Evolutionary conservation across 768 basidiomycete species (phyloP).

Genomic region (Leccinum aurantiacum): DNA sequence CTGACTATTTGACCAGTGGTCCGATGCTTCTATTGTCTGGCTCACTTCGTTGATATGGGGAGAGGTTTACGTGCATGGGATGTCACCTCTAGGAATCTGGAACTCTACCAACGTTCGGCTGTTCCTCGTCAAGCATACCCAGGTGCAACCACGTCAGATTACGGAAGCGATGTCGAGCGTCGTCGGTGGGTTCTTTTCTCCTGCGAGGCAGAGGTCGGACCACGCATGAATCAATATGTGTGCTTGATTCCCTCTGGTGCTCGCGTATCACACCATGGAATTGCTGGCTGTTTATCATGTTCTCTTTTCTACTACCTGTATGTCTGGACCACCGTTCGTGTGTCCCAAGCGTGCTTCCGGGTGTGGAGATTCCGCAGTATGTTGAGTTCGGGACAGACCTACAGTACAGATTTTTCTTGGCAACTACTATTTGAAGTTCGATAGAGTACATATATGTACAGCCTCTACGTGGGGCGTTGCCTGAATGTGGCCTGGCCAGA

Average conservation of each 20-base stretch:
- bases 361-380: no score
- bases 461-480: no score
- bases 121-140: constrained; percentile 90
- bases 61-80: constrained; percentile 87
- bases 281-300: no score
- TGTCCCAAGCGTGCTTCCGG: no score
- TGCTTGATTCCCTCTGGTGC: no score
- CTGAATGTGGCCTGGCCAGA: background rate
- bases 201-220: constrained; percentile 31
- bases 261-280: no score
- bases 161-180: constrained; percentile 80
- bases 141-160: constrained; percentile 64
- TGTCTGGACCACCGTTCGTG: no score
- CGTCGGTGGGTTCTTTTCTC: constrained; percentile 72
- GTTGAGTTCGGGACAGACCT: no score
- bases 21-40: constrained; percentile 90
- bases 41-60: constrained; percentile 94
- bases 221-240: constrained; percentile 1
- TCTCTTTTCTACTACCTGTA: no score
- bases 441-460: no score
- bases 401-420: no score
- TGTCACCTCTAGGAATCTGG: constrained; percentile 88
- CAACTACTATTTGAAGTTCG: no score
- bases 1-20: constrained; percentile 60
- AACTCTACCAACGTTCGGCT: constrained; percentile 84